phyloP scores from a whole-genome alignment of 169 alveolate species.

The Cryptosporidium tyzzeri region DNA sequence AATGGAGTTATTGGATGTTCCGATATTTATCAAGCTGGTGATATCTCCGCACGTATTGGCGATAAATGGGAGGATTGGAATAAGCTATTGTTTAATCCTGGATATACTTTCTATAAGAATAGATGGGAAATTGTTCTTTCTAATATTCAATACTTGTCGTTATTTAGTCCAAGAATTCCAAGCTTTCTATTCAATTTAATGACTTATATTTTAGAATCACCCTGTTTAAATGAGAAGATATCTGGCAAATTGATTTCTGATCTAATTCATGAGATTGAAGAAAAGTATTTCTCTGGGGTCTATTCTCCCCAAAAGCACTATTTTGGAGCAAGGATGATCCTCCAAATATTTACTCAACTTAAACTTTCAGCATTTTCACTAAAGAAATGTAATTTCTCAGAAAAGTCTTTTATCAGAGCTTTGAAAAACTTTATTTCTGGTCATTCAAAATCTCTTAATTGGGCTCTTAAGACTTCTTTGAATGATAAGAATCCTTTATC shows the following conservation, averaged over 20 bases:
- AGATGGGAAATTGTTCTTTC: conserved; percentile 52
- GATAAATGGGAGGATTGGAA: conserved; percentile 57
- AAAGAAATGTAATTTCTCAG: conserved; percentile 11
- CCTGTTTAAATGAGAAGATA: conserved; percentile 6
- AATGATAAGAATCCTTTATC: conserved; percentile 33
- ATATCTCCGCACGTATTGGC: neutral
- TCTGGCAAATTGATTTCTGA: neutral
- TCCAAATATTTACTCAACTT: conserved; percentile 15
- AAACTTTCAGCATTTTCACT: neutral
- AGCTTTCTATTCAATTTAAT: neutral
- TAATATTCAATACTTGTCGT: conserved; percentile 23
- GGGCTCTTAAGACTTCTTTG: conserved; percentile 41
- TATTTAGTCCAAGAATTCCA: conserved; percentile 64
- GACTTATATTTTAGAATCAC: conserved; percentile 15
- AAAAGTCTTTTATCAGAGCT: neutral
- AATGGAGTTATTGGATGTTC: neutral
- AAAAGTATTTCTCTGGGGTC: conserved; percentile 22
- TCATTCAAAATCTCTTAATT: conserved; percentile 12
- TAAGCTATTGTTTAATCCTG: conserved; percentile 35
- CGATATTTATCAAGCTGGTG: neutral
- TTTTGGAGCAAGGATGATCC: conserved; percentile 63
- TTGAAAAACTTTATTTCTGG: conserved; percentile 8
- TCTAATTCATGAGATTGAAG: conserved; percentile 20
- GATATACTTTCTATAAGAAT: conserved; percentile 10
- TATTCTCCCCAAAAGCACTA: conserved; percentile 29